Percentiles rank a stretch among this genome's conserved stretches.
Conservation (phyloP, 805 yeast genomes). For the Nakazawaea ernobii region DNA sequence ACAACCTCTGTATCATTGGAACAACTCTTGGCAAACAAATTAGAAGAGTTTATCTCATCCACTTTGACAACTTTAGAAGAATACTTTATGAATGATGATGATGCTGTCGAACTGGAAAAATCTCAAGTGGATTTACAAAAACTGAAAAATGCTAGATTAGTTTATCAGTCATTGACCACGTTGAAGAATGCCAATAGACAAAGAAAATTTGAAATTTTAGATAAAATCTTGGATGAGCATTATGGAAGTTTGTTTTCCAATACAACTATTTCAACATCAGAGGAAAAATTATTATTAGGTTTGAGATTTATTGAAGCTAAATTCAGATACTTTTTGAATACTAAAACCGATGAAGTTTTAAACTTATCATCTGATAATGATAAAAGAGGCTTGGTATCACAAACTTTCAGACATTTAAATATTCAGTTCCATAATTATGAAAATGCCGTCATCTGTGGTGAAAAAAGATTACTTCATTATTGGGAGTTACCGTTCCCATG, state of each 20-base stretch:
- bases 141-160: slow-evolving; percentile 2
- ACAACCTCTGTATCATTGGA: slow-evolving; percentile 2
- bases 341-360: slow-evolving; percentile 17
- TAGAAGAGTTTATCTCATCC: slow-evolving; percentile 9
- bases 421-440: slow-evolving; percentile 41
- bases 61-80: slow-evolving; percentile 9
- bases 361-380: slow-evolving; percentile 4
- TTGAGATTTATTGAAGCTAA: slow-evolving; percentile 28
- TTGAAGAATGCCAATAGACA: slow-evolving; percentile 1
- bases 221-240: slow-evolving; percentile 9
- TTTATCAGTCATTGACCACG: slow-evolving; percentile 6
- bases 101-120: not conserved
- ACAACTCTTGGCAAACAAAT: slow-evolving; percentile 1
- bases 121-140: not conserved
- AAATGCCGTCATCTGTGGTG: slow-evolving; percentile 37
- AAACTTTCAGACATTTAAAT: slow-evolving; percentile 18
- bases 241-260: slow-evolving; percentile 6
- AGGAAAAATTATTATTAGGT: slow-evolving; percentile 17
- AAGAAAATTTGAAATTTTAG: slow-evolving; percentile 9
- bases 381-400: slow-evolving; percentile 7
- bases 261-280: slow-evolving; percentile 8
- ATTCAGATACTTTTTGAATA: slow-evolving; percentile 26
- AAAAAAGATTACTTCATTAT: slow-evolving; percentile 54
- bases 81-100: not conserved
- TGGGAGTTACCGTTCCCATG: slow-evolving; percentile 88